Base-by-base conservation (phyloP, 345 rosid species). In the Dimocarpus longan region DNA sequence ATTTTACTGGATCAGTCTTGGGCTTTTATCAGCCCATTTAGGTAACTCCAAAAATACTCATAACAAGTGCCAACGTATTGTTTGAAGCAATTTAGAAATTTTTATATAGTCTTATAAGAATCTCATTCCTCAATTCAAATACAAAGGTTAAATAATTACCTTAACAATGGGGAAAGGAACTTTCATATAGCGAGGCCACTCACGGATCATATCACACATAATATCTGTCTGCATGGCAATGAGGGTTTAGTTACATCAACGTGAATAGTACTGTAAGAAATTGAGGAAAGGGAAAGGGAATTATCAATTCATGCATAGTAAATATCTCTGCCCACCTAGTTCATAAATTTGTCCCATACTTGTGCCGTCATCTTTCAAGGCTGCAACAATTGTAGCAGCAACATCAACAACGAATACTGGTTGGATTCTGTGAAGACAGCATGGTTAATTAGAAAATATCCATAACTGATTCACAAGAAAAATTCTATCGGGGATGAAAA, bases 361-460 rank as follows among this genome's bases (percentile, higher is more conserved):
- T 80, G 84, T 70, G 50, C 96, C 99, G 81, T 97, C 95, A 86
- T 94, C 98, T 82, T 93, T 94, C 84, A 97, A 83, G 78, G 98
- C 95, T 56, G 98, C 90, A 73, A 93, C 66, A 71, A 97, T 81
- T 68, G 95, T 98, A 86, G 89, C 93, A 88, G 98, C 99, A 87
- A 90, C 95, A 88, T 97, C 99, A 50, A 91, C 86, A 83, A 97
- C 99, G 86, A 86, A 97, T 57, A 94, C 98, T 18, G 98, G 98
- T 80, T 97, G 97, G 81, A 97, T 90, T 90, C 99, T 97, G 92
- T 84, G 84, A 74, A 57, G 8, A 76, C 82, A n/a, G 60, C 65
- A 80, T 22, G 4, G 79, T 87, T 16, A 81, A 82, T 87, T 16
- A 81, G 83, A 79, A 42, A 67, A 71, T 2, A 82, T 24, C 69